Conservation (phyloP, 805 yeast species). For the Teunomyces atbi region DNA sequence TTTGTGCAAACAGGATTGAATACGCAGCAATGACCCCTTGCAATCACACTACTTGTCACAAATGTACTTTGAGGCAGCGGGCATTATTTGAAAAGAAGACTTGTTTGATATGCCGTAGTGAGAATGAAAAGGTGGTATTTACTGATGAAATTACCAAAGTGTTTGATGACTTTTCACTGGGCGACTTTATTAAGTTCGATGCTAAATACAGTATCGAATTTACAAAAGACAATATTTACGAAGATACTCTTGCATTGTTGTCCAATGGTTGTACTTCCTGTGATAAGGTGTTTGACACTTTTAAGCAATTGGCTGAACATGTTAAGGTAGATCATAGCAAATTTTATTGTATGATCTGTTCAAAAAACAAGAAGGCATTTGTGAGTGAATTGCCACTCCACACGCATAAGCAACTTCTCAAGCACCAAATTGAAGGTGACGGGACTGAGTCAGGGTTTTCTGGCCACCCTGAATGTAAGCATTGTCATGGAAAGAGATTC, state of each 20-base stretch:
- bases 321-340: constrained; percentile 60
- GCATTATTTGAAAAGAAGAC: constrained; percentile 69
- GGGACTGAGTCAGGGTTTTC: constrained; percentile 57
- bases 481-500: constrained; percentile 71
- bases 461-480: constrained; percentile 88
- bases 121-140: constrained; percentile 55
- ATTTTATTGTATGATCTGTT: constrained; percentile 73
- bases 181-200: constrained; percentile 32
- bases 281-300: constrained; percentile 40
- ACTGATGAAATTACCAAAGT: constrained; percentile 43
- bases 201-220: constrained; percentile 57
- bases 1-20: constrained; percentile 75
- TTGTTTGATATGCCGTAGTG: constrained; percentile 85
- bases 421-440: constrained; percentile 76
- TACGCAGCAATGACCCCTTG: constrained; percentile 77
- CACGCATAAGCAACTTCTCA: constrained; percentile 58
- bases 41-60: constrained; percentile 79
- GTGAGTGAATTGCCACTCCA: constrained; percentile 66
- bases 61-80: constrained; percentile 78
- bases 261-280: constrained; percentile 58
- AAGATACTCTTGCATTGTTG: constrained; percentile 51
- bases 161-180: constrained; percentile 35
- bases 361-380: constrained; percentile 73
- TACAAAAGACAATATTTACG: constrained; percentile 49
- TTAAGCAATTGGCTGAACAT: constrained; percentile 65